Evolutionary conservation across 345 rosid genomes (phyloP), one percentile per base, ranked within the genome.

Genomic region (Salix suchowensis): DNA sequence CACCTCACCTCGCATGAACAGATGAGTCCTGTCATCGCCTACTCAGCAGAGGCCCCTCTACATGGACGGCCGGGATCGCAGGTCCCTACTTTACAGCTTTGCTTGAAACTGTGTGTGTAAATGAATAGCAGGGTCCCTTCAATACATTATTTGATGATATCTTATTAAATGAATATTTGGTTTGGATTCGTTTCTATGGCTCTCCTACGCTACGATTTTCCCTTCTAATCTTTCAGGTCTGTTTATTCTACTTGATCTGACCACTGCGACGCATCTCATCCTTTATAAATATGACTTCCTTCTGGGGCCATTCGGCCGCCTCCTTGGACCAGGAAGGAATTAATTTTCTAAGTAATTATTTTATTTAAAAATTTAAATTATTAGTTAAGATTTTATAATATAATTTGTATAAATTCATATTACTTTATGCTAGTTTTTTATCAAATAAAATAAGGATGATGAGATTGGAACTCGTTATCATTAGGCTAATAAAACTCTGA

Each of bases 21-120:
- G 40, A 74, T 26, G 67, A 76, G 80, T 78, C 73, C 50, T 76
- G 76, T 81, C 85, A 61, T 50, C 13, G 28, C 66, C 30, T 23
- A 10, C 65, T 68, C 78, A 68, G 64, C n/a, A 13, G 58, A 2
- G 77, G 87, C 44, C 14, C 76, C 76, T 39, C 70, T 2, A 26
- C 23, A 32, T 79, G 79, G 75, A 77, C 81, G 55, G 84, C 68
- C 4, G 28, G 77, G 76, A 76, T 87, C 64, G 34, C n/a, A 71
- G 65, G 83, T 71, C 21, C 79, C 87, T 85, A 58, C 68, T 5
- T 72, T 72, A 77, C 80, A 74, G 80, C 82, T 84, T 84, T 79
- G 73, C 78, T 64, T 76, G 82, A 80, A 81, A 75, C 72, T 70
- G 77, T 26, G 70, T 24, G 72, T 72, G 68, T 42, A 74, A 79